A percentile compares a stretch with the other conserved stretches of the same genome.
These are phyloP conservation scores for Termitomyces sp. DNA, from an alignment of 1,284 basidiomycete species.

Conservation along the genomic window DNA sequence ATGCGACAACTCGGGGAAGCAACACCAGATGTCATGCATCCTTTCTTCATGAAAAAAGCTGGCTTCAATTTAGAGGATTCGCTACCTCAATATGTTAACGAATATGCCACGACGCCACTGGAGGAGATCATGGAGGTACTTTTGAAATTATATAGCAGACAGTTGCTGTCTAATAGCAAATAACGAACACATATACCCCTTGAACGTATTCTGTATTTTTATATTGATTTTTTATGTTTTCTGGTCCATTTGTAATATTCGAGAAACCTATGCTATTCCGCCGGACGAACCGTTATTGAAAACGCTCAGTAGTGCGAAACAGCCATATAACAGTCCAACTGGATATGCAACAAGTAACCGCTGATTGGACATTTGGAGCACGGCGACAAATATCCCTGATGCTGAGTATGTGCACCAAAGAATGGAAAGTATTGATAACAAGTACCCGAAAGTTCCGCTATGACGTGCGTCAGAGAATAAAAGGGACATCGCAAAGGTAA, in stretches of 20 bases:
- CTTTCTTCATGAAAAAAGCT: constrained; percentile 81
- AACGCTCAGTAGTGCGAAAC: constrained; percentile 85
- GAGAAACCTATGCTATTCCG: constrained; percentile 18
- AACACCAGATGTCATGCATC: constrained; percentile 83
- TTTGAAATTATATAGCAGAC: constrained; percentile 75
- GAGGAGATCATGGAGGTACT: constrained; percentile 84
- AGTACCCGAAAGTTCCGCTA: constrained; percentile 79
- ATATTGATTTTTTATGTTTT: background rate
- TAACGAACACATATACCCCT: constrained; percentile 3
- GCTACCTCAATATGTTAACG: constrained; percentile 80
- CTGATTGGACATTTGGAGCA: constrained; percentile 91
- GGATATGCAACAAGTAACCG: constrained; percentile 92
- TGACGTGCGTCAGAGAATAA: constrained; percentile 2
- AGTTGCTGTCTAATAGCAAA: constrained; percentile 41
- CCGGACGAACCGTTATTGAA: constrained; percentile 48
- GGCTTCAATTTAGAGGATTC: constrained; percentile 78
- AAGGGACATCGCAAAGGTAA: constrained; percentile 8
- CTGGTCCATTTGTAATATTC: constrained; percentile 7
- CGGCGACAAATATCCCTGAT: constrained; percentile 90
- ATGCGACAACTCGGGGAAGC: constrained; percentile 84
- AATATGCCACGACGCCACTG: constrained; percentile 78
- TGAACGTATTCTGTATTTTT: background rate
- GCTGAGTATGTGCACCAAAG: constrained; percentile 95
- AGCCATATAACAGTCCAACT: constrained; percentile 86
- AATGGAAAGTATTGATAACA: constrained; percentile 77